Evolutionary conservation across 2,329 filamentous ascomycete species (phyloP).

Genomic region (Sarocladium oryzae): DNA sequence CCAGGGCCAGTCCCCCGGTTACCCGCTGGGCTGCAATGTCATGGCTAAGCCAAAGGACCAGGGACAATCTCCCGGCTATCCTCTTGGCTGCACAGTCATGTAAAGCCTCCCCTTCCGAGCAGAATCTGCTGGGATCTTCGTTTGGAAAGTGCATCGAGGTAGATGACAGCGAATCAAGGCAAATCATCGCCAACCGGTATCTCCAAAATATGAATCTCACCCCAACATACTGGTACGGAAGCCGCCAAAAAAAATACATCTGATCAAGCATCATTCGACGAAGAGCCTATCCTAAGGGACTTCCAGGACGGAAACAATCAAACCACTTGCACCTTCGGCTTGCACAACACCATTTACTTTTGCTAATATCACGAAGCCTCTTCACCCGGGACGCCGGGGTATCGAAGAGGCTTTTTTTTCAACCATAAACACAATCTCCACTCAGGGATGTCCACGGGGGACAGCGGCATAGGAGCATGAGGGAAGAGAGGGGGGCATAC

Average conservation of each 20-base stretch:
- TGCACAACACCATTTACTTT: neutral
- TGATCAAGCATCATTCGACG: too few relatives aligned
- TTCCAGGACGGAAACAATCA: neutral
- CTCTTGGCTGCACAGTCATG: slow-evolving; percentile 27
- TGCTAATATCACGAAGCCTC: neutral
- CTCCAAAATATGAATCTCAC: neutral
- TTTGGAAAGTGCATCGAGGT: neutral
- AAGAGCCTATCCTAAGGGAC: neutral
- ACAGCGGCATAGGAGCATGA: neutral
- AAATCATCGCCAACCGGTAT: slow-evolving; percentile 4
- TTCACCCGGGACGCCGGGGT: neutral
- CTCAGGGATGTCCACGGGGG: neutral
- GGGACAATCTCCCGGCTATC: slow-evolving; percentile 17
- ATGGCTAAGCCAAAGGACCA: slow-evolving; percentile 22
- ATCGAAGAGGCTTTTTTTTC: neutral
- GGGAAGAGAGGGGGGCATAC: neutral
- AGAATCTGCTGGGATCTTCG: neutral
- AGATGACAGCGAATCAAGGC: slow-evolving; percentile 5
- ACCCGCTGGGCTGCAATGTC: slow-evolving; percentile 21
- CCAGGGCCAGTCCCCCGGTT: slow-evolving; percentile 17
- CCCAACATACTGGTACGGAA: neutral
- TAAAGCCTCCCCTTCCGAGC: slow-evolving; percentile 17
- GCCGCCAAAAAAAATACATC: neutral
- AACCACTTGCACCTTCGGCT: neutral
- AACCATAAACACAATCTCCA: neutral